These are phyloP conservation scores for Adansonia madagascariensis DNA, from an alignment of 441 rosid genomes.

Conservation along the genomic window DNA sequence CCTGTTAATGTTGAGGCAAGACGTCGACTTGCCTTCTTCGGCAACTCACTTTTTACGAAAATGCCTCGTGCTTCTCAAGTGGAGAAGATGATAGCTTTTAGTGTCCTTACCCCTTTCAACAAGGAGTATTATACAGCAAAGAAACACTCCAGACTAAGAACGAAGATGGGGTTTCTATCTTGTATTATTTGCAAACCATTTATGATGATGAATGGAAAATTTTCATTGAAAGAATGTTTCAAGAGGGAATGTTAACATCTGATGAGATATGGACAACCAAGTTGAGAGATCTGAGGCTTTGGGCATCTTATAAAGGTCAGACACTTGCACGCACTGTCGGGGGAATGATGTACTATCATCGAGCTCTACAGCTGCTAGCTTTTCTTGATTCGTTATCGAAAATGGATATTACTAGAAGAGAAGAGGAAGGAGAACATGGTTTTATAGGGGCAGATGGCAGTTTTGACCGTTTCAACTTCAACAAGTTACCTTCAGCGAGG, in stretches of 20 bases:
- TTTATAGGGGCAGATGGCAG: conserved; percentile 12
- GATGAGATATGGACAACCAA: conserved; percentile 22
- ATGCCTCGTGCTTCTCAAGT: conserved; percentile 19
- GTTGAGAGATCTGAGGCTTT: conserved; percentile 19
- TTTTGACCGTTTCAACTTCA: conserved; percentile 1
- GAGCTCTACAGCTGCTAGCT: conserved; percentile 17
- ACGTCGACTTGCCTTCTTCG: conserved; percentile 5
- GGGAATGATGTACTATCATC: conserved; percentile 15
- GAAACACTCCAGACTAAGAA: conserved; percentile 1
- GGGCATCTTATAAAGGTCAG: conserved; percentile 17
- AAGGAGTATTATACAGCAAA: conserved; percentile 5
- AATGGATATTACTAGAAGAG: conserved; percentile 11
- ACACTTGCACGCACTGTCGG: conserved; percentile 15
- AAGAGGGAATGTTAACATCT: conserved; percentile 14
- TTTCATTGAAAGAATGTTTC: conserved; percentile 14
- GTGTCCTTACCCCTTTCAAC: conserved; percentile 19
- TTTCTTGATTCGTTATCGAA: conserved; percentile 12
- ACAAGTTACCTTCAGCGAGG: not conserved
- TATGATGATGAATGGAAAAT: conserved; percentile 9
- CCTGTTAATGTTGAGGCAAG: conserved; percentile 6
- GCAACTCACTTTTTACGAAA: conserved; percentile 7
- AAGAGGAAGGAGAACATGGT: conserved; percentile 14
- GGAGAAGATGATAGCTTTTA: conserved; percentile 18
- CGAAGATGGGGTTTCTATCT: conserved; percentile 12
- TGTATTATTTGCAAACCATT: conserved; percentile 17